phyloP scores from a whole-genome alignment of 2,329 filamentous ascomycete genomes.

The Cladosporium sp. region DNA sequence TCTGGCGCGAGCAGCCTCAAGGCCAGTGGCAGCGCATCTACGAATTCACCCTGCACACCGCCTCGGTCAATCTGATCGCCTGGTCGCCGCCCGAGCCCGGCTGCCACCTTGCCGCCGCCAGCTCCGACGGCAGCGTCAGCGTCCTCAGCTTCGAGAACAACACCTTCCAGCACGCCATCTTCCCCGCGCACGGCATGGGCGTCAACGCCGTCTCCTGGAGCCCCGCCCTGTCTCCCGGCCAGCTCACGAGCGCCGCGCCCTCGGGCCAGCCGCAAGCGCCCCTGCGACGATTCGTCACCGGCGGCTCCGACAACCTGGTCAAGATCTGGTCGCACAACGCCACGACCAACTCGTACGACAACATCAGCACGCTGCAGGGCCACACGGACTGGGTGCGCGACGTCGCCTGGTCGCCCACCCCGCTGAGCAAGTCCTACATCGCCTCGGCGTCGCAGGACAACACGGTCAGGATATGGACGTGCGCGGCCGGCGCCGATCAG shows the following conservation, averaged over 20 bases:
- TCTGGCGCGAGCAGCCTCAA: slow-evolving; percentile 81
- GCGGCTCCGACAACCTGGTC: slow-evolving; percentile 87
- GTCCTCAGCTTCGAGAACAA: slow-evolving; percentile 98
- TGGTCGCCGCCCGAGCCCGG: slow-evolving; percentile 98
- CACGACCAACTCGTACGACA: slow-evolving; percentile 31
- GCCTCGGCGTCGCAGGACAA: slow-evolving; percentile 94
- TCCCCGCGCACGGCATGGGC: slow-evolving; percentile 87
- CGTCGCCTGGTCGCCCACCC: slow-evolving; percentile 93
- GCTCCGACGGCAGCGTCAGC: slow-evolving; percentile 86
- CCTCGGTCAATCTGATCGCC: slow-evolving; percentile 91
- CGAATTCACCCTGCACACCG: slow-evolving; percentile 90
- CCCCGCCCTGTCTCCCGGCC: slow-evolving; percentile 77
- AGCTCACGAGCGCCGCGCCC: slow-evolving; percentile 67
- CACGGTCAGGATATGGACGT: slow-evolving; percentile 95
- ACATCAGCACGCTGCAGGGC: slow-evolving; percentile 63
- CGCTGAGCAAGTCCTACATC: slow-evolving; percentile 94
- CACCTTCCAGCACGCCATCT: slow-evolving; percentile 82
- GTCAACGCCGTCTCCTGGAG: slow-evolving; percentile 97
- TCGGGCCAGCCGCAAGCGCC: slow-evolving; percentile 39
- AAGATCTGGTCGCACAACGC: slow-evolving; percentile 87
- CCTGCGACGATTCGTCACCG: slow-evolving; percentile 84
- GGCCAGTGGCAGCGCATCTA: slow-evolving; percentile 69
- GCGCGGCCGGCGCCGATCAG: slow-evolving; percentile 37
- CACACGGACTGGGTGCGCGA: slow-evolving; percentile 97
- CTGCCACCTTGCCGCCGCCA: slow-evolving; percentile 90